A percentile compares a stretch with the other conserved stretches of the same genome.
These are phyloP conservation scores for Rosa hybrid DNA, from an alignment of 331 rosid genomes.

Conservation along the genomic window DNA sequence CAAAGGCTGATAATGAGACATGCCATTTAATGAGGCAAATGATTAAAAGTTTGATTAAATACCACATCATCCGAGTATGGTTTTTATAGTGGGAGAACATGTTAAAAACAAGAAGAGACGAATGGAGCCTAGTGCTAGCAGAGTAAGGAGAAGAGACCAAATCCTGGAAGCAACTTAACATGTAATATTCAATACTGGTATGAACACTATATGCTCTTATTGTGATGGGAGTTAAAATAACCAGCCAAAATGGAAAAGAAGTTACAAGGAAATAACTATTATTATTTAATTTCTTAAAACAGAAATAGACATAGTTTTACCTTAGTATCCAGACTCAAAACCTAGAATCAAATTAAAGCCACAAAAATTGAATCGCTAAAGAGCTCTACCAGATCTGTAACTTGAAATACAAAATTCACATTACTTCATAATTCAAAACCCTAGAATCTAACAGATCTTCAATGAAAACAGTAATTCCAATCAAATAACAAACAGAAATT, in stretches of 20 bases:
- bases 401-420: background rate
- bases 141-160: slow-evolving; percentile 43
- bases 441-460: background rate
- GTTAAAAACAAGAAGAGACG: too few species aligned
- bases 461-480: background rate
- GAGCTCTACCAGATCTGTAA: too few species aligned
- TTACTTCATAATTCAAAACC: background rate
- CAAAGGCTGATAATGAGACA: too few species aligned
- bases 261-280: background rate
- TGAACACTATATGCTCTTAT: background rate
- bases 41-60: too few species aligned
- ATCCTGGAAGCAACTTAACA: slow-evolving; percentile 64
- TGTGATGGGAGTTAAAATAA: background rate
- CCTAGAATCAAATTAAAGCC: slow-evolving; percentile 19
- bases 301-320: slow-evolving; percentile 31
- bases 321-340: slow-evolving; percentile 92
- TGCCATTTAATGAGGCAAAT: too few species aligned
- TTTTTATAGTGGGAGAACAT: too few species aligned
- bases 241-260: background rate
- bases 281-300: background rate
- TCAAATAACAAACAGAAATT: background rate
- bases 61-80: too few species aligned
- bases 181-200: background rate
- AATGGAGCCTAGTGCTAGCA: too few species aligned
- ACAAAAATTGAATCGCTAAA: too few species aligned